phyloP scores from a whole-genome alignment of 257 asterid genomes.

The Sherardia arvensis region DNA sequence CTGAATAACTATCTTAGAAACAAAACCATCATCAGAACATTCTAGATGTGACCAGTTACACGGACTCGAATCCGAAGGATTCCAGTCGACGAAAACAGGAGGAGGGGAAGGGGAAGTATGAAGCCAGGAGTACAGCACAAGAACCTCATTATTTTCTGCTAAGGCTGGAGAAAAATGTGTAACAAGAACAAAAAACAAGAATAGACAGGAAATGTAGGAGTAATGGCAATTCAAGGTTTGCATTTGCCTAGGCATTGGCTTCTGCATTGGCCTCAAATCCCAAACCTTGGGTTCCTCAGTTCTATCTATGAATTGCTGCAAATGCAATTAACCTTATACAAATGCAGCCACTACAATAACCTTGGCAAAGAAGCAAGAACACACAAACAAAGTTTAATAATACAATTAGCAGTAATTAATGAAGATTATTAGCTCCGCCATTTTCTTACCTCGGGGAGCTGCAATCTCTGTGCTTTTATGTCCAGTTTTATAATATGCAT shows the following conservation, averaged over 20 bases:
- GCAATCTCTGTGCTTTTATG: constrained; percentile 41
- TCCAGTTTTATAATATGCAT: constrained; percentile 1
- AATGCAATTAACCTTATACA: constrained; percentile 12
- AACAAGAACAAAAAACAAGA: constrained; percentile 14
- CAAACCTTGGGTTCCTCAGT: constrained; percentile 34
- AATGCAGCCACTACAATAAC: constrained; percentile 2
- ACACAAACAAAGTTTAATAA: constrained; percentile 1
- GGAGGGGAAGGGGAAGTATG: constrained; percentile 37
- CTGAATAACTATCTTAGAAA: constrained; percentile 34
- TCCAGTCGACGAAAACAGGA: constrained; percentile 43
- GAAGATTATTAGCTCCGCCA: constrained; percentile 24
- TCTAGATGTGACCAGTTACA: constrained; percentile 53
- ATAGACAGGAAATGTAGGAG: constrained; percentile 16
- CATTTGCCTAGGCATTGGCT: constrained; percentile 60
- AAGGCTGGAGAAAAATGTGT: constrained; percentile 16
- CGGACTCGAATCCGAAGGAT: constrained; percentile 39
- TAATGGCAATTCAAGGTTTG: constrained; percentile 45
- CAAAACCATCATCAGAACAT: constrained; percentile 36
- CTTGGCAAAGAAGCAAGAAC: constrained; percentile 28
- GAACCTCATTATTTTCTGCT: constrained; percentile 30
- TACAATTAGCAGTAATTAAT: constrained; percentile 12
- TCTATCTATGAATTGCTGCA: background rate
- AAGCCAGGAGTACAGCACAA: constrained; percentile 48
- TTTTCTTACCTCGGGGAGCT: constrained; percentile 67
- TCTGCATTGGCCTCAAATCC: constrained; percentile 50